These are phyloP conservation scores for Salix dunnii DNA, from an alignment of 345 rosid species.

Conservation along the genomic window DNA sequence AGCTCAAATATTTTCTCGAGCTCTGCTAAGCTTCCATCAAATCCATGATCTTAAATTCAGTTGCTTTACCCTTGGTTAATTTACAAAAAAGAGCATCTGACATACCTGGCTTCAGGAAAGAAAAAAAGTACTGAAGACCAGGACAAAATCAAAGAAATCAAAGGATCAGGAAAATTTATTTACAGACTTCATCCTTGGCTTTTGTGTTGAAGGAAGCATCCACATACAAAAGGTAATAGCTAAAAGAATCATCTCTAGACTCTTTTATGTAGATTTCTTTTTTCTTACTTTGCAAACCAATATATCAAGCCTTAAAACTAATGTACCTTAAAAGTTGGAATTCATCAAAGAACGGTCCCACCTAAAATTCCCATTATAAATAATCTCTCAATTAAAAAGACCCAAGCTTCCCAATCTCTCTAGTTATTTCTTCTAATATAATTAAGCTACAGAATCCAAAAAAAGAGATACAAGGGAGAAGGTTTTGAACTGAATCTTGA, in stretches of 20 bases:
- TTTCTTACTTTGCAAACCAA: neutral
- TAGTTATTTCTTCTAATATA: neutral
- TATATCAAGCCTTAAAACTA: neutral
- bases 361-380: neutral
- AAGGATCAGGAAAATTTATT: constrained; percentile 15
- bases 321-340: neutral
- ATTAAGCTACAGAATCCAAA: constrained; percentile 6
- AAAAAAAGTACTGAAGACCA: constrained; percentile 58
- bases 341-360: neutral
- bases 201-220: constrained; percentile 4
- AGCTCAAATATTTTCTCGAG: constrained; percentile 85
- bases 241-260: neutral
- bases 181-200: constrained; percentile 9
- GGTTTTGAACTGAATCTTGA: constrained; percentile 5
- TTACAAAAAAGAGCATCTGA: constrained; percentile 66
- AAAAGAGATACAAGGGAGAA: neutral
- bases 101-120: constrained; percentile 67
- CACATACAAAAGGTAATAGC: constrained; percentile 3
- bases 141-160: constrained; percentile 31
- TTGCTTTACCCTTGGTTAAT: constrained; percentile 67
- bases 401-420: neutral
- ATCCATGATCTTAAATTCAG: constrained; percentile 78
- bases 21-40: constrained; percentile 98
- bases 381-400: constrained; percentile 3
- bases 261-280: neutral